Percentiles rank a stretch among this genome's conserved stretches.
phyloP scores from a whole-genome alignment of 2,329 filamentous ascomycete species.

The Verticillium albo-atrum region DNA sequence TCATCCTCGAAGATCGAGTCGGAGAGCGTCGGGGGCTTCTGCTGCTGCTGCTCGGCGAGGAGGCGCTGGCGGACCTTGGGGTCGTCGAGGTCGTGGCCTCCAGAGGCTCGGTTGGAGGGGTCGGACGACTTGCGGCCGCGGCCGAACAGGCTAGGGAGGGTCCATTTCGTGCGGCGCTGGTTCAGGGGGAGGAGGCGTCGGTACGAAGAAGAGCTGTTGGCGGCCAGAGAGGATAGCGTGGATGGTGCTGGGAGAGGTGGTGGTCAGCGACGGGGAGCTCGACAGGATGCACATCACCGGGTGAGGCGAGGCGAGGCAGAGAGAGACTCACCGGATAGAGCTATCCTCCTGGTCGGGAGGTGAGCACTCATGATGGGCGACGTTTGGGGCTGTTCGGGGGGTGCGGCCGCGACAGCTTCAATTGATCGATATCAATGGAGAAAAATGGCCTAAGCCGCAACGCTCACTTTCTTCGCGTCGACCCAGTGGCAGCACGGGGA shows the following conservation, averaged over 20 bases:
- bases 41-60: constrained; percentile 23
- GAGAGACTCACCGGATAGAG: background rate
- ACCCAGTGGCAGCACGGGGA: background rate
- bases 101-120: constrained; percentile 22
- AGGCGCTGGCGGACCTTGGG: constrained; percentile 37
- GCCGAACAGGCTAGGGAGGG: constrained; percentile 31
- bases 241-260: background rate
- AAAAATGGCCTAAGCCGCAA: background rate
- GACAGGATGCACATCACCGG: background rate
- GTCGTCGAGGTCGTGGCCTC: constrained; percentile 34
- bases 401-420: background rate
- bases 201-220: background rate
- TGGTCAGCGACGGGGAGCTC: background rate
- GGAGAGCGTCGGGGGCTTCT: constrained; percentile 36
- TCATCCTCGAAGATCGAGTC: constrained; percentile 63
- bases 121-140: constrained; percentile 11
- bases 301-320: background rate
- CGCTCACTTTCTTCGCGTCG: background rate
- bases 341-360: background rate
- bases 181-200: constrained; percentile 18
- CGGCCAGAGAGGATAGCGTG: background rate
- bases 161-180: constrained; percentile 39
- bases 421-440: background rate
- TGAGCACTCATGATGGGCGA: background rate
- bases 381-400: background rate